Base-by-base conservation (phyloP, 1,139 yeast species). In the Yamadazyma triangularis region DNA sequence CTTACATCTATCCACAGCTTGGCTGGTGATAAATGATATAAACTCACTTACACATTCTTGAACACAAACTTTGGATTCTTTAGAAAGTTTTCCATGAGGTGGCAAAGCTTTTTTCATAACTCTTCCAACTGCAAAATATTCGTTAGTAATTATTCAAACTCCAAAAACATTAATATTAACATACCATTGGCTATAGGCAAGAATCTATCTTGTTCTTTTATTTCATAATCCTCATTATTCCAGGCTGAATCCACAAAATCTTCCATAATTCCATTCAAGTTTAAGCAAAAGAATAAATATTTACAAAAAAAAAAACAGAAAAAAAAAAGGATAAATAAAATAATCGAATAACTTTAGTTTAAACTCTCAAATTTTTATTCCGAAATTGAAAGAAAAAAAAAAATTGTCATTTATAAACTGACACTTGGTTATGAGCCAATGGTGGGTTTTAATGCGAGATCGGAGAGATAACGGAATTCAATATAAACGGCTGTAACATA, bases 21-120 rank as follows among this genome's bases (percentile, higher is more conserved):
- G 95, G 45, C 91, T 80, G 4, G 95, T 86, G 26, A 87, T 79
- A 57, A 87, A 87, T 4, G 94, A 82, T 19, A 87, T 86, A 54
- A 86, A 85, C 57, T 87, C 98, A 28, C 91, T 78, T 2, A 91
- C 97, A 60, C 98, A 91, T 54, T 91, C 98, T 59, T 91, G 98
- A 75, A 91, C 86, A 48, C 97, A 89, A 51, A 88, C 96, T 53
- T 91, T 91, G 23, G 97, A 95, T 50, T 89, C 98, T 50, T 88
- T 89, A 8, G 96, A 84, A 1, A 91, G 88, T 51, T 91, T 91
- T 3, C 96, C 97, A 8, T 88, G 81, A 11, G 73, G 65, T 2
- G 98, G 98, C 20, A 91, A 61, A 0, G 97, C 89, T 42, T 70
- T 73, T 53, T 91, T 91, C 98, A 91, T 93, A 33, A 91, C 76